Evolutionary conservation across 495 filamentous ascomycete genomes (phyloP).

Genomic region (Penicillium antarcticum): DNA sequence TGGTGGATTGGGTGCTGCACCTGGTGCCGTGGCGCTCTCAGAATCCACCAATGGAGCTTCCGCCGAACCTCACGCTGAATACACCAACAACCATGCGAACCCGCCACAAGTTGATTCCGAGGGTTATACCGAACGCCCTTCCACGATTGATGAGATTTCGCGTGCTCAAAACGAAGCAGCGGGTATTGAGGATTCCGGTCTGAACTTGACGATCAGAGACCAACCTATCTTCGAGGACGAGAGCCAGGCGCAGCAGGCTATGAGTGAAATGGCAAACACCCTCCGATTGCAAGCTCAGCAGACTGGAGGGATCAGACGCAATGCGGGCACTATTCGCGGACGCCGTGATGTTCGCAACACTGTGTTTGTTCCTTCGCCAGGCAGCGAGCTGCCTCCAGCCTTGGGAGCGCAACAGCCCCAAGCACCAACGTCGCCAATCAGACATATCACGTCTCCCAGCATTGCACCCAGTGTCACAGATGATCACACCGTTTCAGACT

Average conservation of each 20-base stretch:
- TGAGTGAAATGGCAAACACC: slow-evolving; percentile 89
- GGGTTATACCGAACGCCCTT: slow-evolving; percentile 65
- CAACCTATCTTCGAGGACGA: slow-evolving; percentile 94
- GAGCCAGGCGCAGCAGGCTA: slow-evolving; percentile 78
- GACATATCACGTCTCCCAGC: slow-evolving; percentile 43
- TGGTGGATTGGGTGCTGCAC: slow-evolving; percentile 15
- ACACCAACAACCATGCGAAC: slow-evolving; percentile 15
- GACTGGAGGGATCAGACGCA: slow-evolving; percentile 53
- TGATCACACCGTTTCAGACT: slow-evolving; percentile 71
- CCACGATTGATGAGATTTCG: slow-evolving; percentile 74
- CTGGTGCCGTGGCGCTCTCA: slow-evolving; percentile 22
- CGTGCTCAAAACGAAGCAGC: slow-evolving; percentile 77
- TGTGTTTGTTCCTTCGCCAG: slow-evolving; percentile 63
- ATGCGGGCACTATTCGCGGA: slow-evolving; percentile 76
- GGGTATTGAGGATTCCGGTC: slow-evolving; percentile 63
- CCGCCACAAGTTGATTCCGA: slow-evolving; percentile 53
- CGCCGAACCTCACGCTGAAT: slow-evolving; percentile 16
- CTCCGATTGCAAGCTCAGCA: slow-evolving; percentile 61
- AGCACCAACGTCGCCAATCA: slow-evolving; percentile 36
- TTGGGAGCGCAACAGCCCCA: slow-evolving; percentile 13
- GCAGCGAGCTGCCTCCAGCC: slow-evolving; percentile 13
- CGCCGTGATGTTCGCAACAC: slow-evolving; percentile 90
- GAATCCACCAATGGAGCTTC: slow-evolving; percentile 29
- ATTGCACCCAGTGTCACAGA: slow-evolving; percentile 38
- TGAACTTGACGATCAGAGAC: slow-evolving; percentile 89